phyloP scores from a whole-genome alignment of 2,329 filamentous ascomycete species.

The Chrysoporthe puriensis region DNA sequence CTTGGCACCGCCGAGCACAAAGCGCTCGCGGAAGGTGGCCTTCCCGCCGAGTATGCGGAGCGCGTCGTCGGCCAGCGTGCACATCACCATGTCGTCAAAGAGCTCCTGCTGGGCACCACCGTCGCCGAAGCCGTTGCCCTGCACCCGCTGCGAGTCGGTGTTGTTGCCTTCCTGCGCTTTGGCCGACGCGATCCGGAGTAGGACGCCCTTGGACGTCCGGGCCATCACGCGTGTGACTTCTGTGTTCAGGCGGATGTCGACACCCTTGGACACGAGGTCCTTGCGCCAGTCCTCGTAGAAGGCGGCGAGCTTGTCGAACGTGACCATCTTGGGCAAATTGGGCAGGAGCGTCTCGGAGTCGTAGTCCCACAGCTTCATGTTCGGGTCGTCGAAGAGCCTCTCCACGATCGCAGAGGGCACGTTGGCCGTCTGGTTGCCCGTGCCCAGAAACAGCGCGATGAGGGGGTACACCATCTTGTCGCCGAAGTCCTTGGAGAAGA shows the following conservation, averaged over 20 bases:
- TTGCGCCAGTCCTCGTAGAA: constrained; percentile 65
- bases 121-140: constrained; percentile 48
- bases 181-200: constrained; percentile 50
- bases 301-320: constrained; percentile 63
- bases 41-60: constrained; percentile 62
- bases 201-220: constrained; percentile 55
- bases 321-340: constrained; percentile 68
- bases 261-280: constrained; percentile 56
- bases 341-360: constrained; percentile 57
- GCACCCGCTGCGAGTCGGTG: constrained; percentile 41
- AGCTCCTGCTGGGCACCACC: constrained; percentile 53
- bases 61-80: constrained; percentile 49
- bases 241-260: constrained; percentile 59
- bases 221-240: constrained; percentile 57
- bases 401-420: constrained; percentile 71
- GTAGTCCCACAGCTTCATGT: constrained; percentile 64
- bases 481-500: constrained; percentile 64
- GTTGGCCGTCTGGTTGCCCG: constrained; percentile 61
- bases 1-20: constrained; percentile 71
- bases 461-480: constrained; percentile 74
- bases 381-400: constrained; percentile 60
- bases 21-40: constrained; percentile 63
- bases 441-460: constrained; percentile 73
- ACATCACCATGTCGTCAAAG: constrained; percentile 70
- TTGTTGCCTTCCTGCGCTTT: constrained; percentile 43